Evolutionary conservation across 1,139 yeast genomes (phyloP).

Genomic region (Candida sp.): DNA sequence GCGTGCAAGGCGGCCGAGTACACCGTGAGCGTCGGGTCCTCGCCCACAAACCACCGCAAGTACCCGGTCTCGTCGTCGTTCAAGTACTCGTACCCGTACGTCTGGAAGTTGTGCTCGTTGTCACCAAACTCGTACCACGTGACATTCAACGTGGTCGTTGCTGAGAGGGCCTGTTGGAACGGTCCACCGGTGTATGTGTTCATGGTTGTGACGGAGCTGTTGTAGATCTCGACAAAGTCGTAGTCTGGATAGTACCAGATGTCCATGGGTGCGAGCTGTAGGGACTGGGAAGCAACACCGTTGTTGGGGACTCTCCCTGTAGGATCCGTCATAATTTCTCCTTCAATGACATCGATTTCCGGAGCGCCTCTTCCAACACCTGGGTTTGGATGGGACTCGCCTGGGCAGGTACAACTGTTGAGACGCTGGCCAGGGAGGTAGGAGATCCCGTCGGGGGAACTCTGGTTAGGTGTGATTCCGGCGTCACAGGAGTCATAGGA

Average conservation of each 20-base stretch:
- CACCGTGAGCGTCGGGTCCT: conserved; percentile 64
- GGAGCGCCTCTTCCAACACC: conserved; percentile 90
- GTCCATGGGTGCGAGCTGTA: conserved; percentile 85
- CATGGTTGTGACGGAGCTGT: conserved; percentile 64
- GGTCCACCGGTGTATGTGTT: conserved; percentile 86
- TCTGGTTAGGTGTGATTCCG: conserved; percentile 87
- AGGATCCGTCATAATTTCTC: conserved; percentile 41
- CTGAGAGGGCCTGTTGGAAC: conserved; percentile 84
- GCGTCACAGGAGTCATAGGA: conserved; percentile 84
- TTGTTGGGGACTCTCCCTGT: conserved; percentile 19
- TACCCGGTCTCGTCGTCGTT: conserved; percentile 73
- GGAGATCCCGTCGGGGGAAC: conserved; percentile 79
- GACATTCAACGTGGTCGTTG: conserved; percentile 69
- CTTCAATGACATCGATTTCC: conserved; percentile 86
- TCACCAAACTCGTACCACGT: conserved; percentile 77
- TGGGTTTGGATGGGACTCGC: conserved; percentile 78
- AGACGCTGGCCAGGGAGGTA: conserved; percentile 79
- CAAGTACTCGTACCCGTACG: conserved; percentile 76
- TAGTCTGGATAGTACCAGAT: conserved; percentile 88
- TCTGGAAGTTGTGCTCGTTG: conserved; percentile 57
- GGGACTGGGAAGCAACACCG: conserved; percentile 74
- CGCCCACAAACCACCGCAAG: conserved; percentile 82
- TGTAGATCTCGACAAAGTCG: conserved; percentile 66
- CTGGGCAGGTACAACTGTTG: conserved; percentile 71
- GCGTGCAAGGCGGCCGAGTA: conserved; percentile 71